Base-by-base conservation (phyloP, 805 yeast genomes). In the Metschnikowia anglica region DNA sequence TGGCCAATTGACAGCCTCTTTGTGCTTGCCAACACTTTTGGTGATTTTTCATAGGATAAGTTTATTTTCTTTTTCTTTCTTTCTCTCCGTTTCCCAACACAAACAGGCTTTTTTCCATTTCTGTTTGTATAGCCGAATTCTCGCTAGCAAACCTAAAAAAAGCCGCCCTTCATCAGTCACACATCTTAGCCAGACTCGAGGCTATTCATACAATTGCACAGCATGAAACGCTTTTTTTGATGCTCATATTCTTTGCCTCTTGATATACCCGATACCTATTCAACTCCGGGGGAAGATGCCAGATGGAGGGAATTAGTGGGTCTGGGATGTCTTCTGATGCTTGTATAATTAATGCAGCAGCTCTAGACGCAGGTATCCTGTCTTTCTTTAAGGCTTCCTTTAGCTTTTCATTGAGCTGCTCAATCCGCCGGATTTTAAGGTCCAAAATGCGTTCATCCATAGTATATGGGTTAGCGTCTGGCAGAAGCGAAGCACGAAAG, bases 341-440 rank as follows among this genome's bases (percentile, higher is more conserved):
- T 41, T 72, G 65, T 11, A 76, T 69, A 16, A 75, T 63, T 40
- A 73, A 61, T 27, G 74, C 62, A 6, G 81, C 76, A 6, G 85
- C 84, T 53, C 77, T 76, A 4, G 87, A 80, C 7, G 85, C 82
- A 24, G 81, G 78, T 2, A 81, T 78, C 47, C 89, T 66, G 10
- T 82, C 81, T 40, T 77, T 63, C 2, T 72, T 57, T 28, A 85
- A 57, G 32, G 78, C 74, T 21, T 72, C 72, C 50, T 72, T 74
- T 27, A 84, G 60, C 47, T 76, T 77, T 3, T 61, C 55, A 52
- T 81, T 83, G 24, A 81, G 66, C 52, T 81, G 82, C 37, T 70
- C 73, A 25, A 81, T 73, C 52, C 90, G 69, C 54, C 77, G 79
- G 34, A 84, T 64, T 59, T 83, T 84, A 44, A 84, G 62, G 35